Conservation (phyloP, 2,329 filamentous ascomycete genomes). For the Aspergillus arachidicola region DNA sequence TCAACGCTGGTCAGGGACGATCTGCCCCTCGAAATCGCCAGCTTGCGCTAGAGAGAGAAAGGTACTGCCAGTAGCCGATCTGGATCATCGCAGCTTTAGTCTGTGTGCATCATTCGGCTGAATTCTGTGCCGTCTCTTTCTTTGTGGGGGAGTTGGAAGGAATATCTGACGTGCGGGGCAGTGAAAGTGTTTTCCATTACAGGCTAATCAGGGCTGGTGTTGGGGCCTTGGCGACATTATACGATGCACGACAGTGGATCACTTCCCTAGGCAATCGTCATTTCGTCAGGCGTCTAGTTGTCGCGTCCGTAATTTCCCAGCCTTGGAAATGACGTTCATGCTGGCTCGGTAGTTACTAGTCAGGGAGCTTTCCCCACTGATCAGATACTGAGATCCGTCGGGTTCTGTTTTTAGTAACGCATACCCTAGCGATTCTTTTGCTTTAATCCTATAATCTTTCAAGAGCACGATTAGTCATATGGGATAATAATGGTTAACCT, state of each 20-base stretch:
- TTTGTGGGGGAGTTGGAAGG: not conserved
- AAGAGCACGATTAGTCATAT: fast-evolving
- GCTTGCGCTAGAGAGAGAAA: not conserved
- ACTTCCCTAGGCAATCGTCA: not conserved
- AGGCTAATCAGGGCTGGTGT: not conserved
- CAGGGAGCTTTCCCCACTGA: not conserved
- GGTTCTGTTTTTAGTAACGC: not conserved
- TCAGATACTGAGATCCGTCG: not conserved
- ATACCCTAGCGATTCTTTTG: not conserved
- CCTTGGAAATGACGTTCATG: not conserved
- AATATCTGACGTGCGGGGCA: not conserved
- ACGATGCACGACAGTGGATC: not conserved
- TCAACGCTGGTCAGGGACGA: not conserved
- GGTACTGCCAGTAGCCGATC: not conserved
- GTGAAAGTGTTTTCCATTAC: not conserved
- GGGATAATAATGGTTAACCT: not conserved
- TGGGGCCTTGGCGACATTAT: not conserved
- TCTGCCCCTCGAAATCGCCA: not conserved
- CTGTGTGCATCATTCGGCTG: not conserved
- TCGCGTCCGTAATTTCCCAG: not conserved
- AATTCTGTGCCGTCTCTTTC: not conserved
- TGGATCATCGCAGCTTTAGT: not conserved
- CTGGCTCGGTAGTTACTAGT: not conserved
- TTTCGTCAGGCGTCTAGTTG: not conserved
- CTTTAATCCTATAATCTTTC: not conserved